phyloP scores from a whole-genome alignment of 2,329 filamentous ascomycete species.

The Pseudogymnoascus sp. region DNA sequence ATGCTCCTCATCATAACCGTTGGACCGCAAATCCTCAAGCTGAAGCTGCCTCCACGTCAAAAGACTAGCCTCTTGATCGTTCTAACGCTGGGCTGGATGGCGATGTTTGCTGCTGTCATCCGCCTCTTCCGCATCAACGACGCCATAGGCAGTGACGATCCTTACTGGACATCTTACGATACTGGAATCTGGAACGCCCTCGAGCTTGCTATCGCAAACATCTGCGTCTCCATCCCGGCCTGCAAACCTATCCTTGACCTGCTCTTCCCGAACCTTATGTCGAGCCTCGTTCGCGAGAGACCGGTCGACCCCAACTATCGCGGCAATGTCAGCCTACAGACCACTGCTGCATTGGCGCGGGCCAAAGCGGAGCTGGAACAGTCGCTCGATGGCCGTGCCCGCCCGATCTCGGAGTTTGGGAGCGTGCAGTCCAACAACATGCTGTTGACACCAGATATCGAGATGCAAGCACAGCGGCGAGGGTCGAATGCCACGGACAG shows the following conservation, averaged over 20 bases:
- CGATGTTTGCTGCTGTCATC: slow-evolving; percentile 5
- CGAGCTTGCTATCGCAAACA: background rate
- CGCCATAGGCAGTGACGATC: slow-evolving; percentile 1
- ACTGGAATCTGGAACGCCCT: background rate
- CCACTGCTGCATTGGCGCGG: background rate
- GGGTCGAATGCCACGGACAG: background rate
- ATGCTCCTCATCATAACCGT: slow-evolving; percentile 45
- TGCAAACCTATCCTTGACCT: background rate
- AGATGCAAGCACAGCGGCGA: background rate
- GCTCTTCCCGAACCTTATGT: background rate
- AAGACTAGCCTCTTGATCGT: slow-evolving; percentile 43
- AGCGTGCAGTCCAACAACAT: background rate
- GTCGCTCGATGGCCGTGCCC: background rate
- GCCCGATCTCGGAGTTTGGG: background rate
- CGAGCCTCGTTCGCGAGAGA: background rate
- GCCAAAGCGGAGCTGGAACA: background rate
- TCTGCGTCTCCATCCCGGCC: background rate
- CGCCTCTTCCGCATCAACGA: slow-evolving; percentile 11
- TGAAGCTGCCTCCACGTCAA: slow-evolving; percentile 41
- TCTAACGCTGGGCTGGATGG: slow-evolving; percentile 29
- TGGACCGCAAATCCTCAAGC: slow-evolving; percentile 37
- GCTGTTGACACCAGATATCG: background rate
- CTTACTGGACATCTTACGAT: background rate
- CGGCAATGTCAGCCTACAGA: background rate
- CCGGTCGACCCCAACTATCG: background rate